A percentile compares a stretch with the other conserved stretches of the same genome.
phyloP scores from a whole-genome alignment of 495 filamentous ascomycete genomes.

The Letharia columbiana region DNA sequence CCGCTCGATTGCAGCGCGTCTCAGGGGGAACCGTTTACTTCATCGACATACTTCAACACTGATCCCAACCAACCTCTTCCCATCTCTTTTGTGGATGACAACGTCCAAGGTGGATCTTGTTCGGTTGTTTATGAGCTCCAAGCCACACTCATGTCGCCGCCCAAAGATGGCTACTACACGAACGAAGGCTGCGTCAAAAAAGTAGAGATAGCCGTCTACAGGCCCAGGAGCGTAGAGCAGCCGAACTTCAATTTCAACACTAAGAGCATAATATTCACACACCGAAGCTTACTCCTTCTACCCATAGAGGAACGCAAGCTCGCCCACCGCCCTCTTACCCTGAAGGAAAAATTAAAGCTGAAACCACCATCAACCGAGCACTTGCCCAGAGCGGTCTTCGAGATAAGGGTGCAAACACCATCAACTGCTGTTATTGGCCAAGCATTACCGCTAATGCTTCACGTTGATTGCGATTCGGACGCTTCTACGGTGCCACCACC shows the following conservation, averaged over 20 bases:
- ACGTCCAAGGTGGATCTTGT: neutral
- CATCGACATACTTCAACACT: neutral
- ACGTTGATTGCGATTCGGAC: neutral
- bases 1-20: neutral
- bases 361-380: neutral
- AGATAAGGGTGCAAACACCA: neutral
- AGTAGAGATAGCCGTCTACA: neutral
- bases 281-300: conserved; percentile 2
- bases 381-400: neutral
- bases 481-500: neutral
- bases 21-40: neutral
- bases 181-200: neutral
- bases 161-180: neutral
- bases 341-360: neutral
- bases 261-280: neutral
- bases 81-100: neutral
- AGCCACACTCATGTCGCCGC: neutral
- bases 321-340: conserved; percentile 2
- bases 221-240: neutral
- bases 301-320: conserved; percentile 1
- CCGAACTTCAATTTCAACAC: neutral
- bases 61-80: neutral
- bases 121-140: conserved; percentile 3
- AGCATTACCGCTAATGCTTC: conserved; percentile 2
- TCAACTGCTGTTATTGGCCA: neutral